Base-by-base conservation (phyloP, 106 monocot genomes). In the Dendrobium officinale region DNA sequence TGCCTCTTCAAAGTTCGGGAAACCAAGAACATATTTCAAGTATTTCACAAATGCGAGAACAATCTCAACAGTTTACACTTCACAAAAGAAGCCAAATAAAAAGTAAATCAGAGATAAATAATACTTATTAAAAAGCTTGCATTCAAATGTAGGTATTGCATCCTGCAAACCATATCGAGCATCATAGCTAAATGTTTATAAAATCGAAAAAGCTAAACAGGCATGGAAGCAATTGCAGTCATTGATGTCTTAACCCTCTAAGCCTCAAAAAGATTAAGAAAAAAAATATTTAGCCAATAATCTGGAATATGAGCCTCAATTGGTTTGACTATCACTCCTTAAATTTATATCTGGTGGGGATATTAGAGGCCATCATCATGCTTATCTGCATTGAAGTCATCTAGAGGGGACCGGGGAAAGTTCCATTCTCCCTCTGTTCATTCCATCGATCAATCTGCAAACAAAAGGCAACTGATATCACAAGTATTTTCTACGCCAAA, bases 391-490 rank as follows among this genome's bases (percentile, higher is more conserved):
- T 55, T 72, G 49, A 49, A 31, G 72, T 9, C 68, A 81, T 61
- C 48, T 85, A 90, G 15, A 90, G 58, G 45, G 90, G 90, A 68
- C 90, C 90, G 24, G 90, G 90, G 73, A 90, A 90, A 20, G 90
- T 90, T 80, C 90, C 90, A 55, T 84, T 90, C 81, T 87, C 90
- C 82, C 90, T 90, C 74, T 90, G 90, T 80, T 90, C 90, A 33
- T 90, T 90, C 90, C 90, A 90, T 24, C 90, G 81, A 7, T 90
- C 90, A 8, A 90, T 44, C 90, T 90, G 87, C 67, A 80, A 49
- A 24, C 24, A 66, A 8, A 10, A 24, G 24, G 8, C n/a, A 66
- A 26, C 9, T 66, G 24, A 24, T n/a, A 22, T 66, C 10, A 66
- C 8, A 24, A 26, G 24, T 26, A 66, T 22, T 66, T 66, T 66